phyloP scores from a whole-genome alignment of 2,329 filamentous ascomycete species.

The Diaporthe batatas region DNA sequence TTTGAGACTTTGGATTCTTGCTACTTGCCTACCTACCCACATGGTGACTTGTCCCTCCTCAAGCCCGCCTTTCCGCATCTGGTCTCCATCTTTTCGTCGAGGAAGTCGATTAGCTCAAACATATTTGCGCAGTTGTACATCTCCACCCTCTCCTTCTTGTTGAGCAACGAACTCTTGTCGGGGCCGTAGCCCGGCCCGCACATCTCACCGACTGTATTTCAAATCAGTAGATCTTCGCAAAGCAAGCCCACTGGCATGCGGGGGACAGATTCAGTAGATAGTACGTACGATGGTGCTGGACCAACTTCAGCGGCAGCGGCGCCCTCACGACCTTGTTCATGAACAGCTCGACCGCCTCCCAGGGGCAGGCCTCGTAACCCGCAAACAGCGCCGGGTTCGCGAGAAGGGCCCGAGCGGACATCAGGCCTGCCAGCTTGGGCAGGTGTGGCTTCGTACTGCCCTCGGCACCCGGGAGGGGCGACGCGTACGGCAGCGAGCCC shows the following conservation, averaged over 20 bases:
- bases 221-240: neutral
- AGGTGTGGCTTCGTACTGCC: conserved; percentile 49
- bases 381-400: conserved; percentile 77
- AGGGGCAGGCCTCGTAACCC: conserved; percentile 68
- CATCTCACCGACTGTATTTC: conserved; percentile 70
- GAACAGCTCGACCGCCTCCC: conserved; percentile 74
- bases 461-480: conserved; percentile 48
- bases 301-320: conserved; percentile 74
- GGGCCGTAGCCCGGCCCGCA: conserved; percentile 67
- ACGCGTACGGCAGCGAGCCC: conserved; percentile 60
- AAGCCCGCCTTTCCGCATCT: conserved; percentile 44
- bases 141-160: conserved; percentile 66
- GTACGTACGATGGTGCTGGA: conserved; percentile 66
- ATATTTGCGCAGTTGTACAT: conserved; percentile 66
- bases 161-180: conserved; percentile 66
- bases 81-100: conserved; percentile 64
- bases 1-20: neutral
- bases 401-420: conserved; percentile 78
- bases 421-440: conserved; percentile 71
- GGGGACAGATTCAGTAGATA: neutral
- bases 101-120: conserved; percentile 71
- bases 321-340: conserved; percentile 68
- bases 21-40: neutral
- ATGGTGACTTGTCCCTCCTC: conserved; percentile 38
- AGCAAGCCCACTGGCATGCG: neutral